Evolutionary conservation across 1,284 basidiomycete species (phyloP), one percentile per base, ranked within the genome.

Genomic region (Pseudozyma flocculosa): DNA sequence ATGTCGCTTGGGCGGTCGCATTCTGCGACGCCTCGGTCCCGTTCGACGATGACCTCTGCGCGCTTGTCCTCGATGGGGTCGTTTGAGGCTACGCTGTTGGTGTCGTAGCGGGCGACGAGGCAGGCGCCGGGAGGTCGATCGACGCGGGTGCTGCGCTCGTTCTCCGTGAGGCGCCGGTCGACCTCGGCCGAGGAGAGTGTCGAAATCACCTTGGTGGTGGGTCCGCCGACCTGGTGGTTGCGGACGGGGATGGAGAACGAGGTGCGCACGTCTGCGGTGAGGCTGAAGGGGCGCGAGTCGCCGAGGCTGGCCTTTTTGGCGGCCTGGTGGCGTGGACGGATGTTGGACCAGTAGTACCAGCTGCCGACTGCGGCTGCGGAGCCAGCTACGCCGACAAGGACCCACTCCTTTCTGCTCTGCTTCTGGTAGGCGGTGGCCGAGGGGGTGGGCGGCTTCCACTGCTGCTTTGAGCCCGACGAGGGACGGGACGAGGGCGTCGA

Each of bases 41-140:
- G 61, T 52, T 75, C 71, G 17, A 77, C 75, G 32, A 78, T 73
- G 26, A 75, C 75, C 48, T 78, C 73, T 13, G 73, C 71, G 14
- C 68, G 60, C 48, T 68, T 65, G 45, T 78, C 75, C 44, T 78
- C 75, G 60, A 72, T 72, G 5, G 75, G 73, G 26, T 65, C 64
- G 46, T 78, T 78, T 50, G 65, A 67, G 5, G 75, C 72, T 2
- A 78, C 61, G 38, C 55, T 61, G 54, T 76, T 78, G 47, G 73
- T 74, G 50, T 78, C 75, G 44, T 76, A 78, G 34, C 74, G 63
- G 1, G 70, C 63, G 18, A 78, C 72, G 32, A 74, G 61, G 42
- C 73, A 74, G 1, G 65, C 67, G 21, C 71, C 71, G 9, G 58
- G 39, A 29, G 69, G 59, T 15, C 73, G 64, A 26, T 73, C 70